phyloP scores from a whole-genome alignment of 768 basidiomycete species.

The Tricholomella constricta region DNA sequence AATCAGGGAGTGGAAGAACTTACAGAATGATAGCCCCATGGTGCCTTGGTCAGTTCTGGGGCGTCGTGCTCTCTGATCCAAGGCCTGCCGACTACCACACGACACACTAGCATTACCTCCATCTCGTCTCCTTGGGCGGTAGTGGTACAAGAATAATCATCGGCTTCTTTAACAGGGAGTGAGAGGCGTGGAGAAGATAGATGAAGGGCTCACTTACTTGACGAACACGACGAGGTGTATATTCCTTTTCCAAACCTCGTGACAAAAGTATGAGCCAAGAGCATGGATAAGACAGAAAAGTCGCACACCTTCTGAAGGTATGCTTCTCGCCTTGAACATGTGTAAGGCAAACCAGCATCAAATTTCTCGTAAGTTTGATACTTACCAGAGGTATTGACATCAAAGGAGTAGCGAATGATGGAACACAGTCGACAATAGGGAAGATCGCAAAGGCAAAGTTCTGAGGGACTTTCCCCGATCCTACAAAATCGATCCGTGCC shows the following conservation, averaged over 20 bases:
- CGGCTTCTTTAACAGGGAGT: neutral
- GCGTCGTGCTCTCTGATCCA: neutral
- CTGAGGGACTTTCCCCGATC: neutral
- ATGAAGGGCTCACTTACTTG: constrained; percentile 43
- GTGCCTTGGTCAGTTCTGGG: constrained; percentile 52
- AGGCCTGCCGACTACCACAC: constrained; percentile 65
- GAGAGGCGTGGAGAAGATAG: neutral
- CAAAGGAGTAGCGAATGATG: neutral
- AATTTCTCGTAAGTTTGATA: neutral
- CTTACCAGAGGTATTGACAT: neutral
- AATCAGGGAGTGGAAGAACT: too few relatives aligned
- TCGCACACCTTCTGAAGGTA: neutral
- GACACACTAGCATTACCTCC: constrained; percentile 62
- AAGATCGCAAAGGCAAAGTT: neutral
- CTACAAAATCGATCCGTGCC: constrained; percentile 1
- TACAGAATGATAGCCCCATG: constrained; percentile 69
- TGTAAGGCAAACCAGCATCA: neutral
- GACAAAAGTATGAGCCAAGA: neutral
- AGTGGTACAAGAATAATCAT: neutral
- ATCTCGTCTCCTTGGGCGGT: constrained; percentile 39
- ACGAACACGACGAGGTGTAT: constrained; percentile 76
- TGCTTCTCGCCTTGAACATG: neutral
- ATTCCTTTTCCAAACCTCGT: constrained; percentile 69
- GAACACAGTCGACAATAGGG: neutral
- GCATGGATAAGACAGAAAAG: too few relatives aligned